These are phyloP conservation scores for Colletotrichum brevisporum DNA, from an alignment of 2,329 filamentous ascomycete genomes.

Conservation along the genomic window DNA sequence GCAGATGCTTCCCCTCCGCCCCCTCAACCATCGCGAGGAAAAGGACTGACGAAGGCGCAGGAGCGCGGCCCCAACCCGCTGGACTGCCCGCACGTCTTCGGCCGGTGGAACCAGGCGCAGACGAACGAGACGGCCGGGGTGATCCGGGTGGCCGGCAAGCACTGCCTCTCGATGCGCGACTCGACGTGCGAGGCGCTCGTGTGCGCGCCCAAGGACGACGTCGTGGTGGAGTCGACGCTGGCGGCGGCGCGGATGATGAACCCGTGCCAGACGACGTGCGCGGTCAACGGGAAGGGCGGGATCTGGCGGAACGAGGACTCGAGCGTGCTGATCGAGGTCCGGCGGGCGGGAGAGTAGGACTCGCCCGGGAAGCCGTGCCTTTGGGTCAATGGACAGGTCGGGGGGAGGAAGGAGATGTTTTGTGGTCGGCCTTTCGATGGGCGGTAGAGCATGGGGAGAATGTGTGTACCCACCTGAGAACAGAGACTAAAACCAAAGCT, in stretches of 20 bases:
- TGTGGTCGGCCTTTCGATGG: too few species aligned
- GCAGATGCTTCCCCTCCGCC: not conserved
- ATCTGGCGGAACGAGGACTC: constrained; percentile 17
- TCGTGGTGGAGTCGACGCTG: constrained; percentile 8
- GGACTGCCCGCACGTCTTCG: constrained; percentile 20
- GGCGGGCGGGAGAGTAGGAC: not conserved
- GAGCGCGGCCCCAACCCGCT: constrained; percentile 7
- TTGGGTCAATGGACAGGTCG: not conserved
- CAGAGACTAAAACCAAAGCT: too few species aligned
- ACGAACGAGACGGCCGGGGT: not conserved
- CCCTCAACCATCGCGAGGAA: not conserved
- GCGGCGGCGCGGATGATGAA: constrained; percentile 34
- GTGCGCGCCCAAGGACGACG: not conserved
- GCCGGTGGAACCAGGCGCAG: constrained; percentile 2
- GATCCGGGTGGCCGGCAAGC: not conserved
- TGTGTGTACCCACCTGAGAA: too few species aligned
- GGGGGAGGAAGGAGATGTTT: not conserved
- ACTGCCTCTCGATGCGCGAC: not conserved
- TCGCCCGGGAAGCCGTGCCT: not conserved
- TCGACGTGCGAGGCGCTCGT: constrained; percentile 21
- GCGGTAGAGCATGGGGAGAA: too few species aligned
- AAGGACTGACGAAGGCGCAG: constrained; percentile 1
- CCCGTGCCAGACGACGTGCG: constrained; percentile 24
- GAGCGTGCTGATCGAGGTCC: not conserved
- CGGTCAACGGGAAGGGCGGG: constrained; percentile 27